phyloP scores from a whole-genome alignment of 2,329 filamentous ascomycete genomes.

The Colletotrichum graminicola region DNA sequence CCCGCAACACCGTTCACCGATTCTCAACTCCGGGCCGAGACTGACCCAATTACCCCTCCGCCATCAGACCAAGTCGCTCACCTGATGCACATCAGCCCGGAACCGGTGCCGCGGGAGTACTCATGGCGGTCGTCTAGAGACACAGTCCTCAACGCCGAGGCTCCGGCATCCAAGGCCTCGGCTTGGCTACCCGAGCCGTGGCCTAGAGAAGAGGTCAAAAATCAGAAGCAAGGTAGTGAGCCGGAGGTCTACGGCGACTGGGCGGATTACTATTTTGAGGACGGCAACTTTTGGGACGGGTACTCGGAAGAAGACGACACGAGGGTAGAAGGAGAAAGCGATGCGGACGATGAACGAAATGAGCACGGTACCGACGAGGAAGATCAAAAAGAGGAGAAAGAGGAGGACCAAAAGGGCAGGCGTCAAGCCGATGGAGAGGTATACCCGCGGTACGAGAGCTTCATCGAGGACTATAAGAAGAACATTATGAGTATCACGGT shows the following conservation, averaged over 20 bases:
- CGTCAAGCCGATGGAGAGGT: slow-evolving; percentile 13
- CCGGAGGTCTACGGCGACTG: slow-evolving; percentile 42
- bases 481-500: slow-evolving; percentile 35
- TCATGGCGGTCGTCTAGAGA: slow-evolving; percentile 39
- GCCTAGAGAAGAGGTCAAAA: neutral
- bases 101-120: slow-evolving; percentile 20
- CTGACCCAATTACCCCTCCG: slow-evolving; percentile 34
- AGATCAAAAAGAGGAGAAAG: neutral
- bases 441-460: slow-evolving; percentile 39
- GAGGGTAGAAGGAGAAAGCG: slow-evolving; percentile 1
- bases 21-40: slow-evolving; percentile 15
- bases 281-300: slow-evolving; percentile 37
- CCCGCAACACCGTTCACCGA: slow-evolving; percentile 36
- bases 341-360: neutral
- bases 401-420: neutral
- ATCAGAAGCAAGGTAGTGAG: slow-evolving; percentile 14
- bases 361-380: neutral
- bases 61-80: slow-evolving; percentile 29
- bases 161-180: slow-evolving; percentile 20
- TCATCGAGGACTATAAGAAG: slow-evolving; percentile 38
- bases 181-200: slow-evolving; percentile 32
- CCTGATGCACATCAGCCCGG: slow-evolving; percentile 19
- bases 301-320: slow-evolving; percentile 10
- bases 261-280: slow-evolving; percentile 44
- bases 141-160: slow-evolving; percentile 31